phyloP scores from a whole-genome alignment of 129 eudicot genomes.

The Tanacetum coccineum region DNA sequence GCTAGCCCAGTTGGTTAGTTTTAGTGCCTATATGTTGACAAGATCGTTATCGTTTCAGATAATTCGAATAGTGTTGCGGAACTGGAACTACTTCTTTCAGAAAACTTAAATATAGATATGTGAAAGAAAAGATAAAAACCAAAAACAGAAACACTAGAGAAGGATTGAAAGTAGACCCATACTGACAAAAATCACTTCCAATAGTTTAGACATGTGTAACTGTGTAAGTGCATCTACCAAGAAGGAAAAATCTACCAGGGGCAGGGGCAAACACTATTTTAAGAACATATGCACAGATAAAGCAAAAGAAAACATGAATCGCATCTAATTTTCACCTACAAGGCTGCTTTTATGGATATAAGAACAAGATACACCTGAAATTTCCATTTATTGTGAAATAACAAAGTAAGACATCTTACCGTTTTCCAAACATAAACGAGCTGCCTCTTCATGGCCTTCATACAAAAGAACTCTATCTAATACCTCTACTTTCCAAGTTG shows the following conservation, averaged over 20 bases:
- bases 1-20: too few relatives aligned
- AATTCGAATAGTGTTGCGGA: neutral
- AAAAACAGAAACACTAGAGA: neutral
- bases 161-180: slow-evolving; percentile 8
- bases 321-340: slow-evolving; percentile 14
- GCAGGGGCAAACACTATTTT: neutral
- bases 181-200: neutral
- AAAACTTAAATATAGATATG: neutral
- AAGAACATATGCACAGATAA: neutral
- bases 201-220: neutral
- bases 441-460: slow-evolving; percentile 94
- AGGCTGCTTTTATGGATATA: slow-evolving; percentile 13
- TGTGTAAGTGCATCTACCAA: neutral
- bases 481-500: slow-evolving; percentile 81
- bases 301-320: slow-evolving; percentile 22
- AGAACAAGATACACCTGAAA: slow-evolving; percentile 6
- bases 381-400: slow-evolving; percentile 13
- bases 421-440: slow-evolving; percentile 69
- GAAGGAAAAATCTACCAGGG: slow-evolving; percentile 3
- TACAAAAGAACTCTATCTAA: slow-evolving; percentile 80
- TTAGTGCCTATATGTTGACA: slow-evolving; percentile 1
- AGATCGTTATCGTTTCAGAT: neutral
- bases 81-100: slow-evolving; percentile 2
- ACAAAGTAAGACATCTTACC: slow-evolving; percentile 38
- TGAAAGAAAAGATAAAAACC: slow-evolving; percentile 9